These are phyloP conservation scores for Aureobasidium subglaciale DNA, from an alignment of 2,329 filamentous ascomycete species.

Conservation along the genomic window DNA sequence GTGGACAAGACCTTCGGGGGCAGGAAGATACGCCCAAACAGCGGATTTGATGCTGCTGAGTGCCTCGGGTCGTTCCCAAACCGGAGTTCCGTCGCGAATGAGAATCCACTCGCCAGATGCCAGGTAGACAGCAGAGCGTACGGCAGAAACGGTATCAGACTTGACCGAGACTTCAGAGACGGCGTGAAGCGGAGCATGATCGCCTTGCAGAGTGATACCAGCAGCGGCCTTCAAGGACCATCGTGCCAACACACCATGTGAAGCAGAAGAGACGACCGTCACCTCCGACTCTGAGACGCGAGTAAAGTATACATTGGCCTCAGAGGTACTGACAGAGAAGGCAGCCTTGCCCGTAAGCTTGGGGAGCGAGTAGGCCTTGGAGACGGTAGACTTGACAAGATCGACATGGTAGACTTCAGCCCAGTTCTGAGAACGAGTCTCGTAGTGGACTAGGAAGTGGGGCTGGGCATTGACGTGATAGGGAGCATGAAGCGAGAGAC, in stretches of 20 bases:
- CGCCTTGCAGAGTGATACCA: conserved; percentile 16
- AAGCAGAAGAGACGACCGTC: conserved; percentile 65
- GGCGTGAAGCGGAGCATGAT: conserved; percentile 51
- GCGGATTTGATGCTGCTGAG: conserved; percentile 74
- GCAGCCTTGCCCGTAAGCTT: conserved; percentile 62
- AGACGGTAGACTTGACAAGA: conserved; percentile 58
- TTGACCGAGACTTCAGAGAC: conserved; percentile 78
- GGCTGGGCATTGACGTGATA: conserved; percentile 62
- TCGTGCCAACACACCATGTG: conserved; percentile 65
- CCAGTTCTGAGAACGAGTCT: conserved; percentile 63
- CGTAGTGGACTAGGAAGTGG: conserved; percentile 80
- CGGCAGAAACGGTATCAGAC: conserved; percentile 60
- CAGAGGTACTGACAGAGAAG: conserved; percentile 70
- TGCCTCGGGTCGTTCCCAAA: conserved; percentile 77
- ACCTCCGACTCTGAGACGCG: conserved; percentile 70
- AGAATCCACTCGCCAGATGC: conserved; percentile 69
- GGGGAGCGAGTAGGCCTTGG: conserved; percentile 75
- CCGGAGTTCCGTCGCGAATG: conserved; percentile 70
- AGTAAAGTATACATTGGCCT: conserved; percentile 82
- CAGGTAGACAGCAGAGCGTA: conserved; percentile 65
- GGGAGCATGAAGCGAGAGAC: conserved; percentile 63
- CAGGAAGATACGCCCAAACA: conserved; percentile 60
- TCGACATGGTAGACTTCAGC: conserved; percentile 83
- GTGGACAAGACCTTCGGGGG: conserved; percentile 65
- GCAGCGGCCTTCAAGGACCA: conserved; percentile 54